Percentiles rank a stretch among this genome's conserved stretches.
Evolutionary conservation across 805 yeast species (phyloP).

Genomic region (Starmera quercuum): DNA sequence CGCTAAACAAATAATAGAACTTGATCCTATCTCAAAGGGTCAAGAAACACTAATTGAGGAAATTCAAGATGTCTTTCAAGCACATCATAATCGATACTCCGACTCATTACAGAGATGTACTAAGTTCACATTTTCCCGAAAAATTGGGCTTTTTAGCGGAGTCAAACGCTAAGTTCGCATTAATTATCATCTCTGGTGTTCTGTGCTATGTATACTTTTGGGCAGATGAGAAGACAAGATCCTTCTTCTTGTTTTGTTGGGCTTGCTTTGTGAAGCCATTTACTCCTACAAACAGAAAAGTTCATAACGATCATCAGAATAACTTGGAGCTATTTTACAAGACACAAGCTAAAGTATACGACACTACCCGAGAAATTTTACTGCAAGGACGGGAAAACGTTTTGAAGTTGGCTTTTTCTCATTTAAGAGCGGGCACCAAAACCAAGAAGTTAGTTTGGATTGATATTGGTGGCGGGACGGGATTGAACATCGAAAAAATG

Average conservation of each 20-base stretch:
- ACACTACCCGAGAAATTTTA: constrained; percentile 56
- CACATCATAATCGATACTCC: neutral
- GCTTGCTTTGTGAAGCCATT: constrained; percentile 28
- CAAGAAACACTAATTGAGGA: no score
- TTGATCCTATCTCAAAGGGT: no score
- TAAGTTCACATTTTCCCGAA: neutral
- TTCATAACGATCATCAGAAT: constrained; percentile 21
- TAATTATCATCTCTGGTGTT: neutral
- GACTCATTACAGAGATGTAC: neutral
- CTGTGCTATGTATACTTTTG: constrained; percentile 1
- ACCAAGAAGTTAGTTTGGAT: constrained; percentile 54
- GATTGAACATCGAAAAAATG: constrained; percentile 76
- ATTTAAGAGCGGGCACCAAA: constrained; percentile 29
- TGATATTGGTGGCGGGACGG: constrained; percentile 86
- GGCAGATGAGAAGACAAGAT: constrained; percentile 12
- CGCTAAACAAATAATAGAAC: no score
- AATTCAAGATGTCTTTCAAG: neutral
- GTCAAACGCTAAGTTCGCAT: neutral
- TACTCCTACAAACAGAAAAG: constrained; percentile 15
- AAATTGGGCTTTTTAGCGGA: neutral
- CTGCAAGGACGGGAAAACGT: constrained; percentile 68
- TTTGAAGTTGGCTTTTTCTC: constrained; percentile 50
- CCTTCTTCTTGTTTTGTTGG: constrained; percentile 22
- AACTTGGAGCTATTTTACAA: constrained; percentile 58
- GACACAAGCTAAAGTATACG: constrained; percentile 73